Percentiles rank a stretch among this genome's conserved stretches.
Conservation (phyloP, 2,329 filamentous ascomycete genomes). For the Arthrinium phaeospermum region DNA sequence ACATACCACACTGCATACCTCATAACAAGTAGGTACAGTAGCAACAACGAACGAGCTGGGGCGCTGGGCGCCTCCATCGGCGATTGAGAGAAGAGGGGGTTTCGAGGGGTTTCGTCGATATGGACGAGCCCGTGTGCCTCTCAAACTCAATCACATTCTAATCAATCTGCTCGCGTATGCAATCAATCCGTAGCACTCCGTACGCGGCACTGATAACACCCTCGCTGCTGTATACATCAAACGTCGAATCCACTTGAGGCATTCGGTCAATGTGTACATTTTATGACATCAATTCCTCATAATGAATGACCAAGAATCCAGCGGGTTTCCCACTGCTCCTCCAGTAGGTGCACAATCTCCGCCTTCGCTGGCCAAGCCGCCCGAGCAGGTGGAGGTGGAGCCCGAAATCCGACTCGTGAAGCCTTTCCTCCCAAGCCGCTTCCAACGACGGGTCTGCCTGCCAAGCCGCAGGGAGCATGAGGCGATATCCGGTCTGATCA, state of each 20-base stretch:
- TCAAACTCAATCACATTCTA: background rate
- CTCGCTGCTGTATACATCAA: background rate
- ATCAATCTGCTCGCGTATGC: background rate
- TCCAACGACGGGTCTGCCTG: conserved; percentile 6
- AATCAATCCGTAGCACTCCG: background rate
- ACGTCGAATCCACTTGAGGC: background rate
- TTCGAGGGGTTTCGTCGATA: background rate
- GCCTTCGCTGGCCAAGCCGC: conserved; percentile 5
- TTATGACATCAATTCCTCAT: conserved; percentile 5
- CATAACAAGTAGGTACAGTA: background rate
- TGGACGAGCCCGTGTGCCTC: background rate
- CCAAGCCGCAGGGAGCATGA: conserved; percentile 9
- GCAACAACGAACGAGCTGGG: background rate
- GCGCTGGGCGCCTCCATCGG: background rate
- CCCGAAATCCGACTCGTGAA: background rate
- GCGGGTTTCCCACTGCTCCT: background rate
- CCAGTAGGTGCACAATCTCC: background rate
- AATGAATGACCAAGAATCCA: background rate
- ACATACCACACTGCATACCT: too few species aligned
- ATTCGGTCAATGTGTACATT: background rate
- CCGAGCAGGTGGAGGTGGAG: background rate
- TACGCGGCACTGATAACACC: background rate
- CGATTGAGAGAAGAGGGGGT: background rate
- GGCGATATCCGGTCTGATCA: conserved; percentile 17
- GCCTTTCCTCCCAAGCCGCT: background rate